phyloP scores from a whole-genome alignment of 192 early-diverging fungal species.

The Backusella parvicylindrica region DNA sequence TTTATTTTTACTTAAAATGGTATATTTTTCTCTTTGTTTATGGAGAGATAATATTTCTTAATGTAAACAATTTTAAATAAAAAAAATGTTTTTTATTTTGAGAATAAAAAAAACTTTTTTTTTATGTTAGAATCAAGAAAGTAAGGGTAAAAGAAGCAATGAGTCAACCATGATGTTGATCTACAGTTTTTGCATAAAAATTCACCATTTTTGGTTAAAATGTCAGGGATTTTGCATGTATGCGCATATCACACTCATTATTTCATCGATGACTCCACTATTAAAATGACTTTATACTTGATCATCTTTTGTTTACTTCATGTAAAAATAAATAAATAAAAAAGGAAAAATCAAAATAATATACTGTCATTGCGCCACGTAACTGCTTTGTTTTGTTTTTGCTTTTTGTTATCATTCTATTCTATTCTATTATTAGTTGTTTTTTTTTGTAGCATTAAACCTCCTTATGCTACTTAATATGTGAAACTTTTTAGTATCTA shows the following conservation, averaged over 20 bases:
- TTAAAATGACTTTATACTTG: neutral
- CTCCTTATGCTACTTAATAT: neutral
- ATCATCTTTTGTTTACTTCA: neutral
- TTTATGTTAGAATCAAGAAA: neutral
- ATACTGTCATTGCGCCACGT: neutral
- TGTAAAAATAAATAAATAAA: neutral
- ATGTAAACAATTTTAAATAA: neutral
- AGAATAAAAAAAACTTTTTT: neutral
- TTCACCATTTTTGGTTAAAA: neutral
- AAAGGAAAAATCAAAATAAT: neutral
- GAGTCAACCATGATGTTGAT: neutral
- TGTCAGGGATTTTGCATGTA: slow-evolving; percentile 1
- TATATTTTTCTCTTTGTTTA: neutral
- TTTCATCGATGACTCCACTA: neutral
- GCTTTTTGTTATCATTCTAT: neutral
- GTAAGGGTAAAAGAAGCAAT: neutral
- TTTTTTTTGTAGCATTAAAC: neutral
- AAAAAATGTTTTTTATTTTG: neutral
- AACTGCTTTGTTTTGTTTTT: neutral
- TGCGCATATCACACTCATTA: neutral
- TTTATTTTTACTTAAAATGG: neutral
- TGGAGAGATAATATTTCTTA: neutral
- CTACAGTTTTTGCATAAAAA: neutral
- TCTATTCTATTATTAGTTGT: neutral
- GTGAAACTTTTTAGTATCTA: neutral